These are phyloP conservation scores for Obba rivulosa DNA, from an alignment of 768 basidiomycete species.

Conservation along the genomic window DNA sequence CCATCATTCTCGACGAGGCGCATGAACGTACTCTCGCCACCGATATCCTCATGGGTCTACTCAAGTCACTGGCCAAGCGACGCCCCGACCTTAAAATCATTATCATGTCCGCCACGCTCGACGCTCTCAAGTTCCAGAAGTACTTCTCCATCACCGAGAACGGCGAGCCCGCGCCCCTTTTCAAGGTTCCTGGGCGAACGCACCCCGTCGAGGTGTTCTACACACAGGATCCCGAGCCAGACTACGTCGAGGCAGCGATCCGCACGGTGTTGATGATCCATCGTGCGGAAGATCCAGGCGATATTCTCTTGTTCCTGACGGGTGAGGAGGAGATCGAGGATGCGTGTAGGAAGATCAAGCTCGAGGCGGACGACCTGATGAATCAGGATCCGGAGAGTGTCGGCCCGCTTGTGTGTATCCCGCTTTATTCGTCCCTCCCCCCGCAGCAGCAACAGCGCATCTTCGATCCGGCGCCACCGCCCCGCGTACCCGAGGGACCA, in stretches of 20 bases:
- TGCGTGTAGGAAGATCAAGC: constrained; percentile 87
- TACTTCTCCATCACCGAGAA: constrained; percentile 57
- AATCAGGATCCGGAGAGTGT: constrained; percentile 68
- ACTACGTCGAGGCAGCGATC: constrained; percentile 97
- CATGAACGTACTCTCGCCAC: constrained; percentile 98
- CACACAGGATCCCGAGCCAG: constrained; percentile 86
- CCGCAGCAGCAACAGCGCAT: constrained; percentile 95
- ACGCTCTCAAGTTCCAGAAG: constrained; percentile 93
- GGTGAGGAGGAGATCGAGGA: constrained; percentile 99
- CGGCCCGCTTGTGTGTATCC: constrained; percentile 86
- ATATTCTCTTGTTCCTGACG: constrained; percentile 91
- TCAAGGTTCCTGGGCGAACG: constrained; percentile 32
- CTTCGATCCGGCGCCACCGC: constrained; percentile 80
- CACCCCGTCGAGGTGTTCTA: constrained; percentile 97
- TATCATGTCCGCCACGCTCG: constrained; percentile 97
- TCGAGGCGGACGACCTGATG: constrained; percentile 81
- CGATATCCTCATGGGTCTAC: constrained; percentile 96
- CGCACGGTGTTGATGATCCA: constrained; percentile 97
- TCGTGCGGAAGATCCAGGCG: constrained; percentile 89
- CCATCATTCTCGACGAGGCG: constrained; percentile 97
- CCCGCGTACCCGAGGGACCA: constrained; percentile 59
- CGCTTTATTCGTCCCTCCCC: constrained; percentile 92
- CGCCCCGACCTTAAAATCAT: constrained; percentile 93
- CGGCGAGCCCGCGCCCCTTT: constrained; percentile 19
- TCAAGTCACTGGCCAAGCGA: constrained; percentile 77